Percentiles rank a stretch among this genome's conserved stretches.
Evolutionary conservation across 2,329 filamentous ascomycete genomes (phyloP).

Genomic region (Alternaria consortialis): DNA sequence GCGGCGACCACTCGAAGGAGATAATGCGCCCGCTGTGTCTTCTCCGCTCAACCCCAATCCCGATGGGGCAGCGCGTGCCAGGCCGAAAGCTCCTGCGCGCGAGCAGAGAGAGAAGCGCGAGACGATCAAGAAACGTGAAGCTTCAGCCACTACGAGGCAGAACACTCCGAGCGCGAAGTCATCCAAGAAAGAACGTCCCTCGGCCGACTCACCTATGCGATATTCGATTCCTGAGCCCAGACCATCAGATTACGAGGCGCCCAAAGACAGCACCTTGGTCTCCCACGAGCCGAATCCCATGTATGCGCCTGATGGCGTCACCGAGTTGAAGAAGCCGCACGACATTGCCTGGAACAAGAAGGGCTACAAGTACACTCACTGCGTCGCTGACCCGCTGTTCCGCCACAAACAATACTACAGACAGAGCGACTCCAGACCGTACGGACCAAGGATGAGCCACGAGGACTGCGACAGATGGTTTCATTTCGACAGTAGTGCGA

Average conservation of each 20-base stretch:
- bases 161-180: constrained; percentile 52
- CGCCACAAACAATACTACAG: constrained; percentile 89
- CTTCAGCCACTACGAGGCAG: constrained; percentile 51
- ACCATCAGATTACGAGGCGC: constrained; percentile 59
- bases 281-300: constrained; percentile 58
- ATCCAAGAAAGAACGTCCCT: constrained; percentile 48
- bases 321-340: constrained; percentile 58
- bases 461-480: constrained; percentile 90
- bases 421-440: constrained; percentile 85
- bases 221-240: constrained; percentile 61
- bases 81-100: constrained; percentile 51
- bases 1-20: constrained; percentile 73
- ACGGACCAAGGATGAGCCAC: constrained; percentile 85
- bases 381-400: constrained; percentile 88
- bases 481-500: constrained; percentile 77
- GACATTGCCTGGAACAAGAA: constrained; percentile 70
- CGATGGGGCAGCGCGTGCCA: constrained; percentile 56
- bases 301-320: constrained; percentile 52
- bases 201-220: constrained; percentile 58
- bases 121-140: constrained; percentile 63
- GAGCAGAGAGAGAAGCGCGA: constrained; percentile 62
- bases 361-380: constrained; percentile 87
- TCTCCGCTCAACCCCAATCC: constrained; percentile 76
- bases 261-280: constrained; percentile 57
- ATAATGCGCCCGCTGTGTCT: constrained; percentile 73